Conservation (phyloP, 1,284 basidiomycete genomes). For the Cryptococcus floricola region DNA sequence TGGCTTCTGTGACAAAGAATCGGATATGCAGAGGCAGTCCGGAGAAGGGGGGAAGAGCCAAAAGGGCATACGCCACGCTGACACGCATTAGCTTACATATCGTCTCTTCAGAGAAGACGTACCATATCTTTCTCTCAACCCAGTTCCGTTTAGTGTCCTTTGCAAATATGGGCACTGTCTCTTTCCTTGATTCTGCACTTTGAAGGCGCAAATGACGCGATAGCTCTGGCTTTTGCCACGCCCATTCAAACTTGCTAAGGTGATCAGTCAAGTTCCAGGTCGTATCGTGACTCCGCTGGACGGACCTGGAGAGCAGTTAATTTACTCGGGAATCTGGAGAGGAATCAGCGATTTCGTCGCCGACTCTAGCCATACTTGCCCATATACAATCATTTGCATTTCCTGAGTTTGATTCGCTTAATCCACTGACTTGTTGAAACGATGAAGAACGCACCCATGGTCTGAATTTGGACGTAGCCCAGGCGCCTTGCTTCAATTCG, state of each 20-base stretch:
- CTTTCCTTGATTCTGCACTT: conserved; percentile 1
- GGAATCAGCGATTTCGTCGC: background rate
- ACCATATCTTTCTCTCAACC: conserved; percentile 41
- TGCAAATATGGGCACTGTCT: conserved; percentile 29
- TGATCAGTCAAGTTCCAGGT: background rate
- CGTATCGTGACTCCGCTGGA: background rate
- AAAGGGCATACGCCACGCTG: conserved; percentile 40
- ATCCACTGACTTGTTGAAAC: background rate
- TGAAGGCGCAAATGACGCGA: conserved; percentile 49
- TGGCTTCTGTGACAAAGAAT: conserved; percentile 60
- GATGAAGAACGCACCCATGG: conserved; percentile 61
- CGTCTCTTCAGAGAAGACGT: conserved; percentile 1
- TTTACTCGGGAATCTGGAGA: conserved; percentile 69
- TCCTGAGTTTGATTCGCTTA: conserved; percentile 22
- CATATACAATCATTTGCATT: conserved; percentile 84
- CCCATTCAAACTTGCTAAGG: conserved; percentile 74
- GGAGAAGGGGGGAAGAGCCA: conserved; percentile 34
- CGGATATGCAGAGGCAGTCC: conserved; percentile 54
- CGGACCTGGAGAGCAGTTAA: conserved; percentile 63
- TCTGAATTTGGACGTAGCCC: conserved; percentile 64
- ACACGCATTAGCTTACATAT: background rate
- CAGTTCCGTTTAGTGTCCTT: conserved; percentile 38
- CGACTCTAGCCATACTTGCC: conserved; percentile 20
- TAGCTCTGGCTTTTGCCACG: conserved; percentile 71
- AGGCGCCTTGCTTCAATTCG: conserved; percentile 68